Evolutionary conservation across 1,139 yeast species (phyloP), one percentile per base, ranked within the genome.

Genomic region (Candida dubliniensis): DNA sequence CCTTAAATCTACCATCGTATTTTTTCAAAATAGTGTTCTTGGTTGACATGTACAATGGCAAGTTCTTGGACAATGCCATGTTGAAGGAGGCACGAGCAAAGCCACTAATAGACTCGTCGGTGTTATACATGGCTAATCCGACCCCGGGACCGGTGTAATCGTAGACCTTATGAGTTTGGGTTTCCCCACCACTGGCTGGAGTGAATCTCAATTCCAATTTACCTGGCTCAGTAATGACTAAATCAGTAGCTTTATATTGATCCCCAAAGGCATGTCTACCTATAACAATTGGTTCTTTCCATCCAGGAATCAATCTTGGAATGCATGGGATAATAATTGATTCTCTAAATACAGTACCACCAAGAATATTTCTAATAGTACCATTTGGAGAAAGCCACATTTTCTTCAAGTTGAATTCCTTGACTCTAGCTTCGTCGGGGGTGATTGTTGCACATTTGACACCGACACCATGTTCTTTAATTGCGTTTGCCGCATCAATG

Each of bases 301-400:
- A 86, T 33, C 83, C 82, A 33, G 88, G 86, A 30, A 86, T 81
- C 54, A 85, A 74, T 61, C 93, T 71, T 47, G 95, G 95, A 51
- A 86, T 80, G 57, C 85, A 76, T 50, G 84, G 84, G 54, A 86
- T 85, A 46, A 86, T 84, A 59, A 86, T 86, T 44, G 90, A 87
- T 66, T 86, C 95, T 67, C 95, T 77, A 69, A 86, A 86, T 40
- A 86, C 95, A 36, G 95, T 86, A 53, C 95, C 95, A 36, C 88
- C 88, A 47, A 86, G 68, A 48, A 86, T 84, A 65, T 86, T 86
- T 73, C 95, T 77, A 58, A 86, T 84, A 31, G 95, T 86, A 52
- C 95, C 95, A 62, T 86, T 86, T 55, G 95, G 95, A 13, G 91
- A 84, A 48, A 82, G 76, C 93, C 93, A 86, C 95, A 86, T 86